Percentiles rank a stretch among this genome's conserved stretches.
phyloP scores from a whole-genome alignment of 495 filamentous ascomycete species.

The Penicillium pulvis region DNA sequence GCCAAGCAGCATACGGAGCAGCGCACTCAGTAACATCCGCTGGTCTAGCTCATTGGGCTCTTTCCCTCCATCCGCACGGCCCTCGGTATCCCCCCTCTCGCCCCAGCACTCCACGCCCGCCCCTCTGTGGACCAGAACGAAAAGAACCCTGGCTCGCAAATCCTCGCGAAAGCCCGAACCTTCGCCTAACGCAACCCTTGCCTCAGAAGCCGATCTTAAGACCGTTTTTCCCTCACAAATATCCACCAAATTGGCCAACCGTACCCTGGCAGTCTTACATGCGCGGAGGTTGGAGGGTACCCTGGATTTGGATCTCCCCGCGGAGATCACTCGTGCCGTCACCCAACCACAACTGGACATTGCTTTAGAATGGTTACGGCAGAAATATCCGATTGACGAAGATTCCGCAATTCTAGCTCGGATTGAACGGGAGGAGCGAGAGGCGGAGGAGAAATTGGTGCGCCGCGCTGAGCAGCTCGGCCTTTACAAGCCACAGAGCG shows the following conservation, averaged over 20 bases:
- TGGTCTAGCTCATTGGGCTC: slow-evolving; percentile 15
- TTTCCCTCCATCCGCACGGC: neutral
- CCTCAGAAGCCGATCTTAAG: slow-evolving; percentile 58
- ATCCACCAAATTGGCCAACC: slow-evolving; percentile 57
- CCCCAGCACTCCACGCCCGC: neutral
- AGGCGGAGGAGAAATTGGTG: slow-evolving; percentile 44
- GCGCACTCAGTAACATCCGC: slow-evolving; percentile 16
- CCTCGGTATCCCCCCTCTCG: neutral
- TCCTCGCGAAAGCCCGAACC: slow-evolving; percentile 14
- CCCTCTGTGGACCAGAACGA: slow-evolving; percentile 20
- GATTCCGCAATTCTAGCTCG: slow-evolving; percentile 63
- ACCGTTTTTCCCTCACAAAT: slow-evolving; percentile 63
- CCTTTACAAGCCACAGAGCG: slow-evolving; percentile 54
- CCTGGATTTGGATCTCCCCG: slow-evolving; percentile 55
- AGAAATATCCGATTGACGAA: slow-evolving; percentile 72
- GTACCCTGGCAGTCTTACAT: slow-evolving; percentile 68
- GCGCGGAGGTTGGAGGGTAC: slow-evolving; percentile 75
- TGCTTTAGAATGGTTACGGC: slow-evolving; percentile 70
- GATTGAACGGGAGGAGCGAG: slow-evolving; percentile 58
- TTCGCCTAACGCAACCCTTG: slow-evolving; percentile 24
- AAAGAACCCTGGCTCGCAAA: slow-evolving; percentile 25
- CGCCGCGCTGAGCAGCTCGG: slow-evolving; percentile 46
- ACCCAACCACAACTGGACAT: slow-evolving; percentile 37
- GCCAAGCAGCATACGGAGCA: slow-evolving; percentile 23
- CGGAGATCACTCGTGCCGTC: slow-evolving; percentile 45